Base-by-base conservation (phyloP, 352 stramenopile genomes). In the Globisporangium spinosum region DNA sequence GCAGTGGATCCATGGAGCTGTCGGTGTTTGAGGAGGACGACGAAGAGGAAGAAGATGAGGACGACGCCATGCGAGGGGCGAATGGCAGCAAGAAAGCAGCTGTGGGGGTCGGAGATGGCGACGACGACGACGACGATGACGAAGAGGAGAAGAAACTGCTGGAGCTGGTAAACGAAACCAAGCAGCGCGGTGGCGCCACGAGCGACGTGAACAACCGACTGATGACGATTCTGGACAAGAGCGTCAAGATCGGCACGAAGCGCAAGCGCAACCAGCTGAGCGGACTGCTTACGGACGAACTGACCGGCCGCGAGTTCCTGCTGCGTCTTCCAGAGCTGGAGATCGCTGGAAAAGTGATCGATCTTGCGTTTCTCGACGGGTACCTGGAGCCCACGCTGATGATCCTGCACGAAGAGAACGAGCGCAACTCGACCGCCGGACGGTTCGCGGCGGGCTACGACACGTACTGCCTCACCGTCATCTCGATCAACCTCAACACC, bases 401-500 rank as follows among this genome's bases (percentile, higher is more conserved):
- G 86, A 77, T 96, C 38, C 69, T 96, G 55, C 88, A 96, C 61
- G 88, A 95, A 70, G 86, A 94, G 60, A 93, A 90, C 51, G 88
- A 93, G 20, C 82, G 78, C 29, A 90, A 85, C 60, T 78, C 88
- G 54, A 90, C 84, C 1, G 82, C 68, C 25, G 88, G 88, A 1
- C 80, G 88, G 3, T 81, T 93, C 53, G 88, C 88, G 0, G 72
- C 70, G 6, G 88, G 85, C 5, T 95, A 82, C 49, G 86, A 95
- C 65, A 95, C 88, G 45, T 94, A 77, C 68, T 93, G 85, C 58
- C 75, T 95, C 35, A 93, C 88, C 1, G 88, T 95, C 23, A 80
- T 95, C 38, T 95, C 88, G 15, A 95, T 95, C 71, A 94, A 94
- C 75, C 78, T 94, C 65, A 91, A 93, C 68, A 94, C 86, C 49